Evolutionary conservation across 2,329 filamentous ascomycete genomes (phyloP).

Genomic region (Aotearoamyces nothofagi): DNA sequence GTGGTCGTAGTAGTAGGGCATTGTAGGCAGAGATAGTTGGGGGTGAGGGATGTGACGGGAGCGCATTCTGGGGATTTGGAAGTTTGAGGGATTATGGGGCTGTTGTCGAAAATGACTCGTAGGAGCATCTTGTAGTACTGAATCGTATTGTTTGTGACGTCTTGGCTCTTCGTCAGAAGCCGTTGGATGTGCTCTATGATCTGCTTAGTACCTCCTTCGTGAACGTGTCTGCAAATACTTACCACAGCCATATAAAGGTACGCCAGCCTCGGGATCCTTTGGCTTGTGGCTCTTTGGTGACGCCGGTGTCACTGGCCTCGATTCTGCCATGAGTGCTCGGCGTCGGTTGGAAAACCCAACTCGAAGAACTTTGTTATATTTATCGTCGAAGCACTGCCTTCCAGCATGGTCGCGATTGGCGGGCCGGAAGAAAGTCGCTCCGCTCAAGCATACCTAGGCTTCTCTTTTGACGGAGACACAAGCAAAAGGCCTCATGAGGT

Average conservation of each 20-base stretch:
- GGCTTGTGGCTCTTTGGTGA: conserved; percentile 27
- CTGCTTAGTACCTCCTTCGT: conserved; percentile 9
- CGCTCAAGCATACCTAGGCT: too few species aligned
- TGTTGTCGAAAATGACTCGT: conserved; percentile 53
- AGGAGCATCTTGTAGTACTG: conserved; percentile 59
- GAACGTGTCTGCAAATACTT: conserved; percentile 17
- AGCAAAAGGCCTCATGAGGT: neutral
- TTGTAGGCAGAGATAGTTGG: conserved; percentile 59
- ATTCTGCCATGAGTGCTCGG: conserved; percentile 12
- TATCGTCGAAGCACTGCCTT: neutral
- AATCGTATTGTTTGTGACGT: conserved; percentile 52
- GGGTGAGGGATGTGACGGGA: conserved; percentile 44
- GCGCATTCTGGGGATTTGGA: conserved; percentile 40
- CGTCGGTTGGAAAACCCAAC: neutral
- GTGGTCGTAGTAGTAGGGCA: conserved; percentile 55
- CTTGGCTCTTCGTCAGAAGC: conserved; percentile 43
- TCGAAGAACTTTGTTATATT: neutral
- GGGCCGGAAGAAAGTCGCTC: too few species aligned
- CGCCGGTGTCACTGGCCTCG: conserved; percentile 16
- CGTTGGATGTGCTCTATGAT: conserved; percentile 54
- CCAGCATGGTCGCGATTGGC: neutral
- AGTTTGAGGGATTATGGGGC: conserved; percentile 49
- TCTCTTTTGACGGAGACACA: too few species aligned
- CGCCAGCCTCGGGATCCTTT: conserved; percentile 41
- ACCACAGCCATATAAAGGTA: conserved; percentile 51